phyloP scores from a whole-genome alignment of 23 red algal genomes.

The Gracilaria vermiculophylla region DNA sequence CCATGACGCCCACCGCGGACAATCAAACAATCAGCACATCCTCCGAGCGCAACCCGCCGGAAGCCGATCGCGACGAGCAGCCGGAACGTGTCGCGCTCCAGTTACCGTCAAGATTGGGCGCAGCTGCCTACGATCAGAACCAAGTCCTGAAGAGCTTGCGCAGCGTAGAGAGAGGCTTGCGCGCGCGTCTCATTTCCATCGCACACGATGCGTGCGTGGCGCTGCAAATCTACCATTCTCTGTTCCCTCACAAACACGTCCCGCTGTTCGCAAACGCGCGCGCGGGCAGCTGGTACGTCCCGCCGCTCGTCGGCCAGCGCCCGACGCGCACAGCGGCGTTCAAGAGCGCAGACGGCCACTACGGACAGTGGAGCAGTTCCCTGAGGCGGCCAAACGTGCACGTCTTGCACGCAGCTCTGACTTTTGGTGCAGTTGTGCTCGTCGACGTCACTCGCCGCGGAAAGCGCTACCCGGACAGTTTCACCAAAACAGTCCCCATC shows the following conservation, averaged over 20 bases:
- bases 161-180: not conserved
- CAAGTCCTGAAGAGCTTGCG: conserved; percentile 7
- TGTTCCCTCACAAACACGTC: not conserved
- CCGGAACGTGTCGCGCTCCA: too few relatives aligned
- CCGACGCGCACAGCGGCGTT: conserved; percentile 14
- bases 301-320: not conserved
- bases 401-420: conserved; percentile 8
- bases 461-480: conserved; percentile 54
- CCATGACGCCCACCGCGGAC: too few relatives aligned
- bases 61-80: too few relatives aligned
- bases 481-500: conserved; percentile 59
- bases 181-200: conserved; percentile 49
- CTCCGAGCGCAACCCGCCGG: too few relatives aligned
- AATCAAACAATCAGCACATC: too few relatives aligned
- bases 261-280: conserved; percentile 55
- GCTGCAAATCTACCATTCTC: not conserved
- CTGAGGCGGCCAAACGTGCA: conserved; percentile 56
- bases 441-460: conserved; percentile 68
- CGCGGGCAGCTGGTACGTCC: conserved; percentile 63
- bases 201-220: conserved; percentile 18
- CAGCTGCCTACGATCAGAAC: conserved; percentile 21
- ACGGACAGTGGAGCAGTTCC: conserved; percentile 48
- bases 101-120: not conserved
- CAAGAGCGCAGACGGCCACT: conserved; percentile 76
- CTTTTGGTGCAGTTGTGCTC: conserved; percentile 29